Base-by-base conservation (phyloP, 1,284 basidiomycete species). In the Apiotrichum siamense region DNA sequence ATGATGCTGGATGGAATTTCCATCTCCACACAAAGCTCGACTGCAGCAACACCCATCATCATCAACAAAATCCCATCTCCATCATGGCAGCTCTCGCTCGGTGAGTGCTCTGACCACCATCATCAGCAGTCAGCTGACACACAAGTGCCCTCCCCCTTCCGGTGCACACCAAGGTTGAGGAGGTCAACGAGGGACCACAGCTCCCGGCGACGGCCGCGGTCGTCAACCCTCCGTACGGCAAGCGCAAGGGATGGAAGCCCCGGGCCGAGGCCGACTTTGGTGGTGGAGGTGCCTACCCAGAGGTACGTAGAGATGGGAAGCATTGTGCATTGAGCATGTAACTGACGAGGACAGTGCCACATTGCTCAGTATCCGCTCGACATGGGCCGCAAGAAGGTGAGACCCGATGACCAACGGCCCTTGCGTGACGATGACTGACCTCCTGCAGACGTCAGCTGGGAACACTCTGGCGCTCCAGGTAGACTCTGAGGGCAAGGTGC, bases 391-490 rank as follows among this genome's bases (percentile, higher is more conserved):
- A 96, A 94, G 80, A 91, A 91, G 83, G 50, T 35, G 17, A 58
- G 81, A 42, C 48, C 21, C 11, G 24, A 39, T 49, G 15, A 49
- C 49, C 29, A n/a, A 26, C n/a, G n/a, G n/a, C n/a, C n/a, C n/a
- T n/a, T n/a, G n/a, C n/a, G n/a, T n/a, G n/a, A n/a, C n/a, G n/a
- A n/a, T n/a, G n/a, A n/a, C n/a, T n/a, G n/a, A n/a, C n/a, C n/a
- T n/a, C n/a, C n/a, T n/a, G n/a, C 33, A 92, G 88, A 83, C 87
- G 2, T 84, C 86, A 3, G 83, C 88, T 21, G 92, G 92, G 7
- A 92, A 92, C 63, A 96, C 93, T 0, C 81, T 99, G 10, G 91
- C 96, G 10, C 81, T 99, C 3, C 93, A 96, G 78, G 93, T 97
- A 12, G 96, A 98, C 66, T 83, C 83, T 48, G 92, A 97, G 68